Evolutionary conservation across 306 rosid genomes (phyloP), one percentile per base, ranked within the genome.

Genomic region (Fragaria nilgerrensis): DNA sequence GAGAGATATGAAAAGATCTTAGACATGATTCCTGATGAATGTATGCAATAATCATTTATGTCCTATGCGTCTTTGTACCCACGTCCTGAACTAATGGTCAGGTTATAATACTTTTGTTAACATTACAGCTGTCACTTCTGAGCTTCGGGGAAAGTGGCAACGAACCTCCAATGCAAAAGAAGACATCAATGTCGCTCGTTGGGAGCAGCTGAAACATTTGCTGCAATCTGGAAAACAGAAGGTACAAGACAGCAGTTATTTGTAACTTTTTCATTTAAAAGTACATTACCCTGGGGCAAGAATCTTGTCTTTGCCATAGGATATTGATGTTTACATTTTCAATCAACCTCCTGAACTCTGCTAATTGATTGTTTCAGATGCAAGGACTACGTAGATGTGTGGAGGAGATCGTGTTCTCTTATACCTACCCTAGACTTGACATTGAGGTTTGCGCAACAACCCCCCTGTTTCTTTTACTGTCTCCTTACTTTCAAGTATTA

Each of bases 91-190:
- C 47, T 49, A 64, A 50, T 80, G 81, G 32, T 62, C 29, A 19
- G 9, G 23, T 78, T 79, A 55, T 71, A 29, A 79, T 47, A 34
- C 53, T 29, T 61, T 79, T 37, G 36, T 84, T 79, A 41, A 73
- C 68, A 82, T 82, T 87, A 83, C 96, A 95, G 99, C 97, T 81
- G 39, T 89, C 82, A 79, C 91, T 74, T 87, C 97, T 71, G 97
- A 95, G 82, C 95, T 92, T 50, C 83, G 96, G 65, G 96, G 96
- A 45, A 90, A 79, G 83, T 95, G 97, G 97, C 92, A 95, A 86
- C 76, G 88, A 78, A 72, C 96, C 52, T 71, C 98, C 53, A 64
- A 65, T 74, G 77, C 88, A 50, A 95, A 88, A 84, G 93, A 88
- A 20, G 97, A 86, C 85, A 77, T 91, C 36, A 90, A 89, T 81